A percentile compares a stretch with the other conserved stretches of the same genome.
These are phyloP conservation scores for Fagopyrum tataricum DNA, from an alignment of 148 eudicot species.

Conservation along the genomic window DNA sequence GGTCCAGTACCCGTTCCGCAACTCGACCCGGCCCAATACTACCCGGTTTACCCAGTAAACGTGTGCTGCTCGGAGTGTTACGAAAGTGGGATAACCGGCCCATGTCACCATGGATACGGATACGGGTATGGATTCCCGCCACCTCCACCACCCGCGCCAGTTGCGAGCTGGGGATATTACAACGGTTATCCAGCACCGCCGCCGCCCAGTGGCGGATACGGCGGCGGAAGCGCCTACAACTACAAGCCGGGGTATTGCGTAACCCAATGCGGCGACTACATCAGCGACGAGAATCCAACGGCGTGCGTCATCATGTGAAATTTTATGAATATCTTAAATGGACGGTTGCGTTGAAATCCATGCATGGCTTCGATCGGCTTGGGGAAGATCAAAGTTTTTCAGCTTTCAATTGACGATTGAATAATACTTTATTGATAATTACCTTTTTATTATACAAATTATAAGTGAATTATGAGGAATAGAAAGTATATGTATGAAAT, in stretches of 20 bases:
- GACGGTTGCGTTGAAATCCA: neutral
- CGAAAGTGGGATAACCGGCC: slow-evolving; percentile 27
- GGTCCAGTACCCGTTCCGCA: slow-evolving; percentile 4
- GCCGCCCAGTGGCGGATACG: neutral
- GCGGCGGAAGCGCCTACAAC: slow-evolving; percentile 3
- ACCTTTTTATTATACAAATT: neutral
- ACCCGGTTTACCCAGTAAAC: slow-evolving; percentile 14
- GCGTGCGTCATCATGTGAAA: slow-evolving; percentile 38
- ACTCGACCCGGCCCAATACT: slow-evolving; percentile 12
- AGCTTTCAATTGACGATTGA: neutral
- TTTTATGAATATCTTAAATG: neutral
- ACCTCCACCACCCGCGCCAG: slow-evolving; percentile 14
- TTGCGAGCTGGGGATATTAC: slow-evolving; percentile 1
- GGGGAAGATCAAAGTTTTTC: neutral
- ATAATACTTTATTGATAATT: neutral
- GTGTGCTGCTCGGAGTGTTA: slow-evolving; percentile 24
- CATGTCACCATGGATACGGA: slow-evolving; percentile 28
- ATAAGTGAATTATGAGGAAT: neutral
- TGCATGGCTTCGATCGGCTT: neutral
- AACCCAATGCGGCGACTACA: slow-evolving; percentile 21
- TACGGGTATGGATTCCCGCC: slow-evolving; percentile 8
- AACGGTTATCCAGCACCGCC: slow-evolving; percentile 4
- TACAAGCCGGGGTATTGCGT: slow-evolving; percentile 11
- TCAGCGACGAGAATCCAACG: slow-evolving; percentile 29
- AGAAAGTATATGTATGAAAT: slow-evolving; percentile 7